Base-by-base conservation (phyloP, 768 basidiomycete genomes). In the Leccinellum albellum region DNA sequence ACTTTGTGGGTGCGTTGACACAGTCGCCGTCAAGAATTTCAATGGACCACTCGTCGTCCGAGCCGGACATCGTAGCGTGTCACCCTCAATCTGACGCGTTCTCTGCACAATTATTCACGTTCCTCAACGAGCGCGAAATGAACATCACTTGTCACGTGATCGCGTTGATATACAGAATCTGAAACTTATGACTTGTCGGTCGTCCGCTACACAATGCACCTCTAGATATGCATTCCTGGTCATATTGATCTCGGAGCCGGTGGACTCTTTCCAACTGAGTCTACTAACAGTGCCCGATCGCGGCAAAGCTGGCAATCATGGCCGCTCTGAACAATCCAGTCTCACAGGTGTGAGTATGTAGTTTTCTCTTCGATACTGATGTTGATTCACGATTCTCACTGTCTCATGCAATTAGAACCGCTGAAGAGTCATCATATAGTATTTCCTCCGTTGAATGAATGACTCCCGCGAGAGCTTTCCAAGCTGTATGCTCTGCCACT, bases 41-140 rank as follows among this genome's bases (percentile, higher is more conserved):
- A 35, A 72, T 61, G 24, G 70, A 72, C 62, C 65, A 70, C 40
- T 73, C 70, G 23, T 68, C 55, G 13, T 58, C 61, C 14, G 60
- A 57, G 33, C 62, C 58, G 57, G 70, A 59, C 23, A 50, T 46
- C 31, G 44, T 26, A n/a, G n/a, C n/a, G n/a, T 13, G 53, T n/a
- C 10, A 54, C 24, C 53, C 37, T 37, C 68, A 65, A 67, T 54
- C 15, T 37, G 52, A 54, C 55, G 50, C 59, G 55, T 29, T 12
- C 14, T 40, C 52, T 42, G 52, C 32, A 17, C 31, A 23, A 3
- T n/a, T 23, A 54, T n/a, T 12, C 13, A 17, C 31, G 20, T 29
- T 12, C 13, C 21, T 45, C 28, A 12, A n/a, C 24, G 29, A 35
- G 52, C 53, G 53, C 58, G 62, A 52, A 53, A 37, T 40, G 31